Conservation (phyloP, 1,139 yeast species). For the Geotrichum klebahnii region DNA sequence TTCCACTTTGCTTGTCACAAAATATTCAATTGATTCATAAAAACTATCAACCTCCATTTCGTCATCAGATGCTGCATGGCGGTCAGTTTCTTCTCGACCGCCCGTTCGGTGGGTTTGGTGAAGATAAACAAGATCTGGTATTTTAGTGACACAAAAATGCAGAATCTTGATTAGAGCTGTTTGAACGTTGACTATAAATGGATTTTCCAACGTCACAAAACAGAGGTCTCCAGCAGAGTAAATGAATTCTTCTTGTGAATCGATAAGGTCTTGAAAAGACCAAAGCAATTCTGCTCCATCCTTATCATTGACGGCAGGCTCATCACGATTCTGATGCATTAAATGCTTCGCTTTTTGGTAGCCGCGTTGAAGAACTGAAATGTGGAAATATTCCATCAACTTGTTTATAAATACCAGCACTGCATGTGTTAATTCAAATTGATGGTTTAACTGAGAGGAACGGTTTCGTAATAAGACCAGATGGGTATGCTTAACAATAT, state of each 20-base stretch:
- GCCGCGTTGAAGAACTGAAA: not conserved
- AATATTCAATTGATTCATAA: conserved; percentile 1
- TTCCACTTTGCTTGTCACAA: conserved; percentile 4
- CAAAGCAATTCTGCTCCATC: not conserved
- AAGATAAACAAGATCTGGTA: not conserved
- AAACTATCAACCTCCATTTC: not conserved
- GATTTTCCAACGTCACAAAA: not conserved
- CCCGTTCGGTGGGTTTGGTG: not conserved
- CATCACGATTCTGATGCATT: not conserved
- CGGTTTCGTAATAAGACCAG: not conserved
- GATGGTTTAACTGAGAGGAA: not conserved
- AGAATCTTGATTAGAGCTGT: not conserved
- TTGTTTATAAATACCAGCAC: conserved; percentile 10
- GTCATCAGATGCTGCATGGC: not conserved
- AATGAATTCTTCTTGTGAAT: conserved; percentile 5
- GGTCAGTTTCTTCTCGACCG: no score
- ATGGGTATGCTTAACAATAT: not conserved
- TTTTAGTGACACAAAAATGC: not conserved
- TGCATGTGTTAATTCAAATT: not conserved
- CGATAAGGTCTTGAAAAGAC: conserved; percentile 6
- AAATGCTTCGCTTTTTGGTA: conserved; percentile 1
- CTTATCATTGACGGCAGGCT: not conserved
- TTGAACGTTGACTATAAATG: conserved; percentile 1
- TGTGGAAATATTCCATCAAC: conserved; percentile 11
- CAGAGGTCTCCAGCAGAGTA: not conserved